Conservation (phyloP, 495 filamentous ascomycete species). For the Penicillium fimorum region DNA sequence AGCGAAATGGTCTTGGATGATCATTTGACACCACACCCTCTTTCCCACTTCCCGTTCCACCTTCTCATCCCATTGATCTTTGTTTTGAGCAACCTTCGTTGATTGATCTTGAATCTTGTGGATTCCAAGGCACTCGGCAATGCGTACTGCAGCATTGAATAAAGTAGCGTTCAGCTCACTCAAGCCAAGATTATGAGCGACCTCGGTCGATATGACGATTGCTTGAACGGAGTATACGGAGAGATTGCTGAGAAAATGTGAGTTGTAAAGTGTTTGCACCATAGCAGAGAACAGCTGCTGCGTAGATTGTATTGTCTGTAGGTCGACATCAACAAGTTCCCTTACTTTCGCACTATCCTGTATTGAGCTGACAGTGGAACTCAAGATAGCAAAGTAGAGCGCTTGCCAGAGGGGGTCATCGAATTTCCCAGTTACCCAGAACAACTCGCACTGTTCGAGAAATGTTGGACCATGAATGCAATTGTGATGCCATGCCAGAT, state of each 20-base stretch:
- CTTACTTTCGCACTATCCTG: slow-evolving; percentile 27
- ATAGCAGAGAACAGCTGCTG: slow-evolving; percentile 30
- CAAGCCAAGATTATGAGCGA: slow-evolving; percentile 47
- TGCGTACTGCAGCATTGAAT: slow-evolving; percentile 41
- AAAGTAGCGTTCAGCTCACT: slow-evolving; percentile 42
- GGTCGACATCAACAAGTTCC: slow-evolving; percentile 22
- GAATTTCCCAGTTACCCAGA: slow-evolving; percentile 29
- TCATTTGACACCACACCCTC: slow-evolving; percentile 46
- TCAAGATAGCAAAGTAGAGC: slow-evolving; percentile 31
- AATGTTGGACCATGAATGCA: slow-evolving; percentile 31
- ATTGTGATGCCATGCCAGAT: slow-evolving; percentile 34
- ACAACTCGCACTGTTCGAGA: slow-evolving; percentile 30
- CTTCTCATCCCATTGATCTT: slow-evolving; percentile 28
- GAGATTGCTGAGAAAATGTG: slow-evolving; percentile 32
- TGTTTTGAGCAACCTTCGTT: slow-evolving; percentile 16
- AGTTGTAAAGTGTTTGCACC: slow-evolving; percentile 29
- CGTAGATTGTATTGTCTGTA: slow-evolving; percentile 23
- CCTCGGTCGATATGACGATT: slow-evolving; percentile 44
- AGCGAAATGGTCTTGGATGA: slow-evolving; percentile 50
- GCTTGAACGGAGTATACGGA: slow-evolving; percentile 44
- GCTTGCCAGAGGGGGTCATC: slow-evolving; percentile 34
- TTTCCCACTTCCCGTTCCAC: slow-evolving; percentile 41
- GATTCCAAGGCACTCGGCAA: slow-evolving; percentile 38
- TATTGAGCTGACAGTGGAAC: slow-evolving; percentile 30
- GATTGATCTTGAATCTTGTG: slow-evolving; percentile 32